A percentile compares a stretch with the other conserved stretches of the same genome.
Conservation (phyloP, 805 yeast genomes). For the Suhomyces vadensis region DNA sequence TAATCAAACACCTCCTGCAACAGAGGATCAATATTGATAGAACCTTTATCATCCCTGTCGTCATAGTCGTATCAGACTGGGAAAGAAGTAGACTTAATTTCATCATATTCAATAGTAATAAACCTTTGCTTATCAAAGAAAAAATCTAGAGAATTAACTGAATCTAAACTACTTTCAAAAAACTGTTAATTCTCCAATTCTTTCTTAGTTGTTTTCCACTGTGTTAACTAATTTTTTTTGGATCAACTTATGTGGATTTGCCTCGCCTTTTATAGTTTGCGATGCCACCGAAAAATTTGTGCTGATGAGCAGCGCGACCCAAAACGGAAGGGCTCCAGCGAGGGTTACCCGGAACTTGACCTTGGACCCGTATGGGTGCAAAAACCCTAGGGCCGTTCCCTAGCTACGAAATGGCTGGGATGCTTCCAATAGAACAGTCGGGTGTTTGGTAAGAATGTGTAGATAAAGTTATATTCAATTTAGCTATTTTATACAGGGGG, state of each 20-base stretch:
- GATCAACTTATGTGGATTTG: neutral
- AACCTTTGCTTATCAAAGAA: constrained; percentile 1
- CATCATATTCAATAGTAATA: constrained; percentile 37
- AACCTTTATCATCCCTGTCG: constrained; percentile 73
- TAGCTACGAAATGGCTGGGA: neutral
- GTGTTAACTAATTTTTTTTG: neutral
- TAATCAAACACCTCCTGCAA: constrained; percentile 40
- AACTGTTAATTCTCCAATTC: constrained; percentile 2
- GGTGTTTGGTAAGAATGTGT: neutral
- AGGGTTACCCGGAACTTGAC: constrained; percentile 9
- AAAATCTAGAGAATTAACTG: neutral
- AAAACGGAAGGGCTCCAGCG: neutral
- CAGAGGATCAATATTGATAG: constrained; percentile 36
- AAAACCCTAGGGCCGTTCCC: constrained; percentile 2
- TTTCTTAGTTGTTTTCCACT: neutral
- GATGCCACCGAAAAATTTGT: constrained; percentile 3
- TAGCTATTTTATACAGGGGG: constrained; percentile 13
- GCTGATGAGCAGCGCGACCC: constrained; percentile 4
- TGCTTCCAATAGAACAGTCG: neutral
- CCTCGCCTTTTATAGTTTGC: constrained; percentile 5
- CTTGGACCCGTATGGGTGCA: neutral
- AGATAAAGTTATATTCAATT: neutral
- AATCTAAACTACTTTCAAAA: constrained; percentile 1
- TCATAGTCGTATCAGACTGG: constrained; percentile 93
- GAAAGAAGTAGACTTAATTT: constrained; percentile 75